These are phyloP conservation scores for Cucurbita maxima DNA, from an alignment of 306 rosid species.

Conservation along the genomic window DNA sequence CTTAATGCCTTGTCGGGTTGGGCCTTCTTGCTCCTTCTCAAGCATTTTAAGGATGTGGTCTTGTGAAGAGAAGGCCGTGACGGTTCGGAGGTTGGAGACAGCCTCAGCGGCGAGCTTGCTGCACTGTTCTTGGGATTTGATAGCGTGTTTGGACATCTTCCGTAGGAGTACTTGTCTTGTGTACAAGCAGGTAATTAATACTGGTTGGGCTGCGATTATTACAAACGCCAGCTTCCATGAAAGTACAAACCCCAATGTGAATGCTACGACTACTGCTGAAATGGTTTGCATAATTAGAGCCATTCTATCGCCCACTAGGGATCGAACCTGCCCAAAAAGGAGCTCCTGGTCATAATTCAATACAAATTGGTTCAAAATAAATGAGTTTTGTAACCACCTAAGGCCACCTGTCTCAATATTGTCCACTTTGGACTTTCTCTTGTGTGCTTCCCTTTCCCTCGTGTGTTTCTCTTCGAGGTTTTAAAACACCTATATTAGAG, in stretches of 20 bases:
- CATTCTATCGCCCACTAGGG: conserved; percentile 73
- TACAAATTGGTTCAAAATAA: no score
- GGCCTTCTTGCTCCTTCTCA: conserved; percentile 58
- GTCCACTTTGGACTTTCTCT: no score
- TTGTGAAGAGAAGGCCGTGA: conserved; percentile 83
- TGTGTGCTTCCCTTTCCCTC: no score
- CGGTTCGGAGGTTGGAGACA: conserved; percentile 60
- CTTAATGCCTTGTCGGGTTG: conserved; percentile 36
- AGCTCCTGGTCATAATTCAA: no score
- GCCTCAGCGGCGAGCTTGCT: conserved; percentile 92
- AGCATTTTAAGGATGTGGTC: conserved; percentile 61
- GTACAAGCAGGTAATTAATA: conserved; percentile 51
- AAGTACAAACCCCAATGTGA: conserved; percentile 59
- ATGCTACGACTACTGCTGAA: conserved; percentile 60
- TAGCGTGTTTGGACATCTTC: conserved; percentile 42
- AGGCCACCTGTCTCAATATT: no score
- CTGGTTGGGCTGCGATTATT: conserved; percentile 69
- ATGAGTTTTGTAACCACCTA: no score
- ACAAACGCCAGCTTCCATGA: conserved; percentile 76
- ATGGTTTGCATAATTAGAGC: conserved; percentile 59
- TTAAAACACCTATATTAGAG: no score
- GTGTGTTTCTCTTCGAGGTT: no score
- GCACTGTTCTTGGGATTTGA: conserved; percentile 50
- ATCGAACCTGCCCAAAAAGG: conserved; percentile 44
- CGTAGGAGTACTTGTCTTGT: conserved; percentile 56